Percentiles rank a stretch among this genome's conserved stretches.
phyloP scores from a whole-genome alignment of 192 early-diverging fungal species.

The Coemansia guatemalensis region DNA sequence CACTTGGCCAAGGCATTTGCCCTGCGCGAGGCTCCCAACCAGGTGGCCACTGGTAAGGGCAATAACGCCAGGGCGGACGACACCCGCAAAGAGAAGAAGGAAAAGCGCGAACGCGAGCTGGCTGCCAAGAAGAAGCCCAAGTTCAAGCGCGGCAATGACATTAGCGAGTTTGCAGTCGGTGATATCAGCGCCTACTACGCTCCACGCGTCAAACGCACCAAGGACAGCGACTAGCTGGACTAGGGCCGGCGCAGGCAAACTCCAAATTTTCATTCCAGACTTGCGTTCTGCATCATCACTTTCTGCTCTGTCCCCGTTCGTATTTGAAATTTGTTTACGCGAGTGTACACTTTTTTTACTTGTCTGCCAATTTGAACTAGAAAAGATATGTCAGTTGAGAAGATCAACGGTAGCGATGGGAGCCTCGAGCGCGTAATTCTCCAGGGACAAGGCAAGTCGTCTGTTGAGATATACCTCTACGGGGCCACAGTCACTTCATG shows the following conservation, averaged over 20 bases:
- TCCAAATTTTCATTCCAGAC: neutral
- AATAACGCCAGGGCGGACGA: conserved; percentile 47
- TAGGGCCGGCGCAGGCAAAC: neutral
- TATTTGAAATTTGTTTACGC: neutral
- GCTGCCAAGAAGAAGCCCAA: conserved; percentile 44
- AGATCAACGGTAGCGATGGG: conserved; percentile 33
- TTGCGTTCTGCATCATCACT: neutral
- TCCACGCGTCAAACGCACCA: conserved; percentile 35
- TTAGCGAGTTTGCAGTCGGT: conserved; percentile 55
- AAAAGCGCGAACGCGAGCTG: conserved; percentile 38
- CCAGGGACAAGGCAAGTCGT: conserved; percentile 20
- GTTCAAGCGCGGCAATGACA: conserved; percentile 52
- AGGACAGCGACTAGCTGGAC: conserved; percentile 6
- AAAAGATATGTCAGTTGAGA: conserved; percentile 23
- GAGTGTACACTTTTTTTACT: neutral
- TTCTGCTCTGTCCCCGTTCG: neutral
- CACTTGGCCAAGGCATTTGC: conserved; percentile 97
- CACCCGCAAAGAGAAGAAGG: conserved; percentile 41
- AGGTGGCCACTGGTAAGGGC: conserved; percentile 55
- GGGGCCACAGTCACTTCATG: conserved; percentile 95
- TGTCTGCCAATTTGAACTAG: neutral
- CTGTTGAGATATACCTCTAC: conserved; percentile 45
- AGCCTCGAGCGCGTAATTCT: conserved; percentile 44
- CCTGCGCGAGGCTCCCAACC: conserved; percentile 87
- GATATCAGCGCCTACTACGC: conserved; percentile 50